Conservation (phyloP, 306 rosid genomes). For the Casuarina glauca region DNA sequence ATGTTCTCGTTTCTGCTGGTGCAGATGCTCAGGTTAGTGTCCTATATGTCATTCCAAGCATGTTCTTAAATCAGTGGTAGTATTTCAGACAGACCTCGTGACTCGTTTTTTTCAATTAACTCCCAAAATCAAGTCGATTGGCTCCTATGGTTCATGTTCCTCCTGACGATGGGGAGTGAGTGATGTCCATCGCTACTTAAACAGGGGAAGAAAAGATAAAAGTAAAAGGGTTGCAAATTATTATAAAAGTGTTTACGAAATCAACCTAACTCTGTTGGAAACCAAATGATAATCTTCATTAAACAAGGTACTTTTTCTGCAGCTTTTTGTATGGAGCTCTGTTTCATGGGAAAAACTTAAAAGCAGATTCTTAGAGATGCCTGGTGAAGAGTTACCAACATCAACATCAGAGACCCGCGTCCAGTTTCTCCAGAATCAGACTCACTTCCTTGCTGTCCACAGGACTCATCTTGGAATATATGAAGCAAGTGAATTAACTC, state of each 20-base stretch:
- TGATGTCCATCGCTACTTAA: neutral
- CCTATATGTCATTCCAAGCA: slow-evolving; percentile 7
- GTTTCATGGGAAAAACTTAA: slow-evolving; percentile 22
- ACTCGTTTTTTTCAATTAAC: neutral
- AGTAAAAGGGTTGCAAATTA: neutral
- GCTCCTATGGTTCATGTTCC: neutral
- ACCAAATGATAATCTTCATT: slow-evolving; percentile 1
- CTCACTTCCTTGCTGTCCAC: slow-evolving; percentile 30
- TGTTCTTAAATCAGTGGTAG: neutral
- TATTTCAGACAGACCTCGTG: neutral
- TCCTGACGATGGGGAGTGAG: neutral
- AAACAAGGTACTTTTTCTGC: slow-evolving; percentile 5
- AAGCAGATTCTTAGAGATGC: slow-evolving; percentile 19
- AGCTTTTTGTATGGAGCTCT: slow-evolving; percentile 38
- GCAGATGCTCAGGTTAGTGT: slow-evolving; percentile 35
- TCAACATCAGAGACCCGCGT: slow-evolving; percentile 27
- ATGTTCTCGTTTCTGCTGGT: slow-evolving; percentile 42
- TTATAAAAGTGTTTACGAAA: neutral
- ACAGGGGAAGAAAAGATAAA: neutral
- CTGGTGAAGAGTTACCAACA: neutral
- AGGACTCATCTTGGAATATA: slow-evolving; percentile 36
- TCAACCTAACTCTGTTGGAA: neutral
- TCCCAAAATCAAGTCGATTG: neutral
- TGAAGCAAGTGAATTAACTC: slow-evolving; percentile 34
- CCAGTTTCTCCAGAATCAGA: slow-evolving; percentile 33